Percentiles rank a stretch among this genome's conserved stretches.
Evolutionary conservation across 2,329 filamentous ascomycete genomes (phyloP).

Genomic region (Myriangium duriaei): DNA sequence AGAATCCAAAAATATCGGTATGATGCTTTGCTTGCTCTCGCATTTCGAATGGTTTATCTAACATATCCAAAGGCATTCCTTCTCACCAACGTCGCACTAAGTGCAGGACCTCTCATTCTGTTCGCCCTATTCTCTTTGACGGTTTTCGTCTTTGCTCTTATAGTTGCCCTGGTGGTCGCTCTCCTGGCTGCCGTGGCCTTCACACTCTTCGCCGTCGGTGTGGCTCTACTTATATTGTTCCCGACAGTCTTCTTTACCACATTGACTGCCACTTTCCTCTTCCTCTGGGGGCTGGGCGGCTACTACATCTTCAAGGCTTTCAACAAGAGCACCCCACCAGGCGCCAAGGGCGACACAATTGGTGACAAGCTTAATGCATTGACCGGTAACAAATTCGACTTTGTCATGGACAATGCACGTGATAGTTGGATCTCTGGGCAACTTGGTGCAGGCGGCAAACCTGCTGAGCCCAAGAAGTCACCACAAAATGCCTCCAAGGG

Average conservation of each 20-base stretch:
- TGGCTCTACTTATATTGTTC: conserved; percentile 55
- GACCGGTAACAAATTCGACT: conserved; percentile 26
- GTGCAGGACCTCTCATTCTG: conserved; percentile 53
- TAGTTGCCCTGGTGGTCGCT: conserved; percentile 44
- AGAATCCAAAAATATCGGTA: conserved; percentile 60
- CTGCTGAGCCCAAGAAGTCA: conserved; percentile 7
- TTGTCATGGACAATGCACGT: conserved; percentile 21
- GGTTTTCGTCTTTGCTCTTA: conserved; percentile 49
- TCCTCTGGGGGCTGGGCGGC: conserved; percentile 52
- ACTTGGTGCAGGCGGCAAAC: conserved; percentile 1
- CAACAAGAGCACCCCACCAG: conserved; percentile 19
- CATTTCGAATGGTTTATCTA: conserved; percentile 4
- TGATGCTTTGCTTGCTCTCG: conserved; percentile 18
- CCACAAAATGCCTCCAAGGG: conserved; percentile 5
- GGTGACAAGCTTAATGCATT: conserved; percentile 30
- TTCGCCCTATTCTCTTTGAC: conserved; percentile 55
- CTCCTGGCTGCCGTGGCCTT: conserved; percentile 44
- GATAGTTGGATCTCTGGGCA: conserved; percentile 6
- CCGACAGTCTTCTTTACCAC: conserved; percentile 57
- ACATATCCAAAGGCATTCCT: conserved; percentile 48
- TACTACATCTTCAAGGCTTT: conserved; percentile 40
- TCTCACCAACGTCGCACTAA: conserved; percentile 50
- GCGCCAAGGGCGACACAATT: conserved; percentile 22
- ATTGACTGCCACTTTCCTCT: conserved; percentile 49
- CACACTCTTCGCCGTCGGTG: conserved; percentile 53